These are phyloP conservation scores for Vachellia collinsii DNA, from an alignment of 306 rosid species.

Conservation along the genomic window DNA sequence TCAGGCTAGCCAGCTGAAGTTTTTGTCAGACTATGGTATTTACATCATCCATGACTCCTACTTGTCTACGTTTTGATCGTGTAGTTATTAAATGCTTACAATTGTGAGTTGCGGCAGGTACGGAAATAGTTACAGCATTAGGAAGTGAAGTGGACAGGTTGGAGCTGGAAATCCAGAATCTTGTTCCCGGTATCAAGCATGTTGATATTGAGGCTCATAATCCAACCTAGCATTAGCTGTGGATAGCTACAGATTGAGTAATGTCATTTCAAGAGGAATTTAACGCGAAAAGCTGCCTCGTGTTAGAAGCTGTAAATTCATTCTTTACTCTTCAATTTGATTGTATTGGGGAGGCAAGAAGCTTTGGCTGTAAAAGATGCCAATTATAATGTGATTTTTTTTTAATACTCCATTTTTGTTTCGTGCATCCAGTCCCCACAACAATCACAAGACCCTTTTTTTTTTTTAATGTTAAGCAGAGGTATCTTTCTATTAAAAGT, in stretches of 20 bases:
- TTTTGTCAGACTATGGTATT: constrained; percentile 89
- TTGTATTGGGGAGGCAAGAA: not conserved
- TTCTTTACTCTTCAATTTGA: not conserved
- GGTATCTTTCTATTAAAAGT: no score
- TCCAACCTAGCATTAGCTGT: constrained; percentile 43
- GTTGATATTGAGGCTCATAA: constrained; percentile 98
- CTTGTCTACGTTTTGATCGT: constrained; percentile 9
- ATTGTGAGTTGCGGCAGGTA: constrained; percentile 62
- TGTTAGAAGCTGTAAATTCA: constrained; percentile 8
- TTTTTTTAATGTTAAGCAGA: no score
- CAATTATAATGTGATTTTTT: not conserved
- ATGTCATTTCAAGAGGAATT: constrained; percentile 1
- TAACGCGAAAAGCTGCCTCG: not conserved
- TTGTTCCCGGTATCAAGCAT: constrained; percentile 93
- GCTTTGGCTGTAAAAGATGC: not conserved
- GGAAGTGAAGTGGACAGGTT: constrained; percentile 98
- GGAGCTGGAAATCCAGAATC: constrained; percentile 88
- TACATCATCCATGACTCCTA: constrained; percentile 5
- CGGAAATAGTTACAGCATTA: constrained; percentile 94
- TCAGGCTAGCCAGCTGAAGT: constrained; percentile 56
- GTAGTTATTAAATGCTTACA: constrained; percentile 34
- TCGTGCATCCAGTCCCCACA: not conserved
- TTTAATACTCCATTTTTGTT: not conserved
- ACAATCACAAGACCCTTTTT: no score
- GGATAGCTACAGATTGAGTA: constrained; percentile 6